Evolutionary conservation across 768 basidiomycete genomes (phyloP).

Genomic region (Suillus alpinus): DNA sequence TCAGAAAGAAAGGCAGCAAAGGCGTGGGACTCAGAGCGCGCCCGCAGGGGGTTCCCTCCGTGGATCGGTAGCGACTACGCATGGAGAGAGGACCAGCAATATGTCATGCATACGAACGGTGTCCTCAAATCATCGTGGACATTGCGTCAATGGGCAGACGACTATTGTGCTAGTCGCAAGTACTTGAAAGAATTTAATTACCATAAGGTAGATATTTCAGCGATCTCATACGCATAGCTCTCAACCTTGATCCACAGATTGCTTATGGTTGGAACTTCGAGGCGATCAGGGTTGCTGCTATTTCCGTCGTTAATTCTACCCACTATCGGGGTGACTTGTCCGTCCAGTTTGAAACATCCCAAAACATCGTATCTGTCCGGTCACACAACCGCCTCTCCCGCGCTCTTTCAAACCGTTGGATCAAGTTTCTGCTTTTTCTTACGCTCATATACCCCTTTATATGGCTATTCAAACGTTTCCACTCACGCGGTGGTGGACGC

Average conservation of each 20-base stretch:
- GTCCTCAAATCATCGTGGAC: slow-evolving; percentile 55
- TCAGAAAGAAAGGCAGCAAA: slow-evolving; percentile 42
- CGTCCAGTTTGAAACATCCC: slow-evolving; percentile 49
- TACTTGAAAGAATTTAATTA: slow-evolving; percentile 78
- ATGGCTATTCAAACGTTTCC: slow-evolving; percentile 76
- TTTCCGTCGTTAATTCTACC: slow-evolving; percentile 37
- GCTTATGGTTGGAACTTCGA: slow-evolving; percentile 59
- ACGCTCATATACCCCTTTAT: slow-evolving; percentile 75
- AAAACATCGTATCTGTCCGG: slow-evolving; percentile 57
- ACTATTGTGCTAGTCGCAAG: slow-evolving; percentile 71
- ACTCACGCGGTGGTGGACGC: slow-evolving; percentile 61
- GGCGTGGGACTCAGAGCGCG: slow-evolving; percentile 44
- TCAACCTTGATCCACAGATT: slow-evolving; percentile 37
- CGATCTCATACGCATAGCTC: background rate
- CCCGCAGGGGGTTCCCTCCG: slow-evolving; percentile 48
- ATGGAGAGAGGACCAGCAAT: slow-evolving; percentile 31
- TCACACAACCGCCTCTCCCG: slow-evolving; percentile 66
- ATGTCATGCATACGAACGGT: slow-evolving; percentile 18
- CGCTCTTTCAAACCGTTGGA: slow-evolving; percentile 66
- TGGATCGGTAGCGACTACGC: slow-evolving; percentile 39
- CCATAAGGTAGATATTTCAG: slow-evolving; percentile 41
- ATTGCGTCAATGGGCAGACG: slow-evolving; percentile 77
- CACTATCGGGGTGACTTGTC: slow-evolving; percentile 34
- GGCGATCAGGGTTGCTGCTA: slow-evolving; percentile 38
- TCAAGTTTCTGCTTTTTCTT: slow-evolving; percentile 67